Conservation (phyloP, 345 rosid species). For the Bruguiera sexangula region DNA sequence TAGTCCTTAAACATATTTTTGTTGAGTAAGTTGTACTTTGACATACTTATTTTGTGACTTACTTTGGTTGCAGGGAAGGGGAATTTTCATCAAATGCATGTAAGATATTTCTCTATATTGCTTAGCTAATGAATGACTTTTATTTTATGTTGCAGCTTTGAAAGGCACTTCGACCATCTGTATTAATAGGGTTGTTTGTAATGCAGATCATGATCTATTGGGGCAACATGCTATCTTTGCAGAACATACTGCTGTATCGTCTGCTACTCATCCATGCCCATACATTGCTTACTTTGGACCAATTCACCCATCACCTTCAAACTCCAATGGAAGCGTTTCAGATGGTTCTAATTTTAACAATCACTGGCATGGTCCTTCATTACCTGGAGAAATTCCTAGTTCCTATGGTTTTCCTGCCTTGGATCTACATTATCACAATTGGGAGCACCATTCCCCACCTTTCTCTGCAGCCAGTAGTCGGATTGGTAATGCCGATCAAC, state of each 20-base stretch:
- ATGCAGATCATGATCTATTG: constrained; percentile 73
- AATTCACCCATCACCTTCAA: constrained; percentile 70
- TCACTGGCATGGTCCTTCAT: constrained; percentile 74
- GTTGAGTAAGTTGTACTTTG: neutral
- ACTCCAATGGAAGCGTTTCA: constrained; percentile 57
- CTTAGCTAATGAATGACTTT: constrained; percentile 11
- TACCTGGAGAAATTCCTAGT: constrained; percentile 64
- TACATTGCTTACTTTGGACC: constrained; percentile 87
- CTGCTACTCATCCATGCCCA: constrained; percentile 88
- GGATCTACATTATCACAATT: constrained; percentile 69
- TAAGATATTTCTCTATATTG: constrained; percentile 41
- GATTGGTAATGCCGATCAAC: constrained; percentile 52
- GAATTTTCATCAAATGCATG: constrained; percentile 77
- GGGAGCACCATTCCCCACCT: constrained; percentile 73
- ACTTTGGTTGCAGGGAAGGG: constrained; percentile 58
- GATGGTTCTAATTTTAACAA: constrained; percentile 66
- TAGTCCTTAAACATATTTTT: constrained; percentile 14
- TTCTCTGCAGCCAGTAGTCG: constrained; percentile 58
- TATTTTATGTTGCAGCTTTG: neutral
- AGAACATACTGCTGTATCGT: constrained; percentile 65
- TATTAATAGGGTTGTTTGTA: constrained; percentile 23
- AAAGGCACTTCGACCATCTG: constrained; percentile 2
- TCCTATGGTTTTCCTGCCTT: constrained; percentile 69
- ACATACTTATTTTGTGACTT: neutral
- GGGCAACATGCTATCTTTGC: constrained; percentile 67